Evolutionary conservation across 2,329 filamentous ascomycete genomes (phyloP), one percentile per base, ranked within the genome.

Genomic region (Xylaria sp.): DNA sequence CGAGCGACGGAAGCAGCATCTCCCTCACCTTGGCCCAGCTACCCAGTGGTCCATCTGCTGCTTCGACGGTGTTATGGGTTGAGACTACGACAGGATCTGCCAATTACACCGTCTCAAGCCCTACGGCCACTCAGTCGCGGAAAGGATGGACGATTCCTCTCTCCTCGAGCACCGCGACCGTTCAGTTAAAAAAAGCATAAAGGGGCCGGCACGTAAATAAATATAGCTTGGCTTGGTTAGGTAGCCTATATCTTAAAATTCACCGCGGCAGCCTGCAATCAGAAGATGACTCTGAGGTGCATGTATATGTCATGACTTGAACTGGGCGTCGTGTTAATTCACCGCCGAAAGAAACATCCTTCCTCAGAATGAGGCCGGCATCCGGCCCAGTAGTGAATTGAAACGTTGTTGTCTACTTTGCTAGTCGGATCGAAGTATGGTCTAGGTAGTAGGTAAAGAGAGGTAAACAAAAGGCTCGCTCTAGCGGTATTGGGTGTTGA

Each of bases 21-120:
- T 72, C 75, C 0, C 46, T 83, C 1, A 76, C 77, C 3, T 25
- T 83, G 18, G 68, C 72, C 0, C 80, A 83, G 65, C 63, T 76
- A 4, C 62, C 75, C 4, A 75, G 70, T 0, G 74, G 73, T 0
- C 80, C 78, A 0, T 74, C 63, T 9, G 76, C 81, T 0, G 58
- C 68, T 1, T 73, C 77, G 12, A 77, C 75, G 3, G 75, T 80
- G 0, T 13, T 83, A 2, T 83, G 81, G 82, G 54, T 81, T 25
- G 79, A 82, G 62, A 77, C 75, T 2, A 79, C 73, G 18, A 75
- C 73, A 3, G 71, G 68, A 2, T 66, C 73, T 25, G 69, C 57
- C 9, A 49, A 69, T 7, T 79, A 79, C 60, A 69, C 54, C 3
- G 75, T 78, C 31, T 73, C 74, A 12, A 72, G 70, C 8, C 62